Evolutionary conservation across 1,284 basidiomycete genomes (phyloP), one percentile per base, ranked within the genome.

Genomic region (Moniliophthora roreri): DNA sequence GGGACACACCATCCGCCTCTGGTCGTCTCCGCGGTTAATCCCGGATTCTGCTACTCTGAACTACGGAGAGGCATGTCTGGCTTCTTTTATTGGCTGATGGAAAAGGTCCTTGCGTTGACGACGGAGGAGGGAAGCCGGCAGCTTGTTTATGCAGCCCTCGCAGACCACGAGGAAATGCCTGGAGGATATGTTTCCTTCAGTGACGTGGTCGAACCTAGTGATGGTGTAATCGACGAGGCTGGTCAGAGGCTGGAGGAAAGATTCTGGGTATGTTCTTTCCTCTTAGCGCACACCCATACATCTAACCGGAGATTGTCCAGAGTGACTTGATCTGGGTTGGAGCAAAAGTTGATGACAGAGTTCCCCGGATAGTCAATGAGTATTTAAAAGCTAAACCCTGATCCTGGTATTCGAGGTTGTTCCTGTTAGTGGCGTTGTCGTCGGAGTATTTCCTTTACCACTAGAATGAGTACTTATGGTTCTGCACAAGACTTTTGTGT

Each of bases 21-120:
- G 15, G 69, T 73, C 21, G 61, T 69, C 42, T 65, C 67, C 46
- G 41, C 70, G 13, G 71, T 77, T 35, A 72, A 73, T 45, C 81
- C 80, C 5, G 80, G 81, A 0, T 77, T 69, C 55, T 82, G 80
- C 62, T 51, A 63, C 44, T 79, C 81, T 7, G 65, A 67, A 13
- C 59, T 84, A 3, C 62, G 65, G 1, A 67, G 71, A 26, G 58
- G 63, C 26, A 21, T 63, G 13, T 48, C 34, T 2, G 63, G 64
- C 5, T 18, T 63, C 13, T 54, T 49, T 40, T 21, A 72, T 0
- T 26, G 47, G 2, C 23, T 50, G 18, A 58, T 71, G 61, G 61
- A 71, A 40, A 57, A 53, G 4, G 4, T 60, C 0, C 26, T 74
- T 1, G 73, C 66, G 0, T 65, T 65, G 1, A 66, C 74, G 0